Evolutionary conservation across 768 basidiomycete species (phyloP).

Genomic region (Tylopilus rubrobrunneus): DNA sequence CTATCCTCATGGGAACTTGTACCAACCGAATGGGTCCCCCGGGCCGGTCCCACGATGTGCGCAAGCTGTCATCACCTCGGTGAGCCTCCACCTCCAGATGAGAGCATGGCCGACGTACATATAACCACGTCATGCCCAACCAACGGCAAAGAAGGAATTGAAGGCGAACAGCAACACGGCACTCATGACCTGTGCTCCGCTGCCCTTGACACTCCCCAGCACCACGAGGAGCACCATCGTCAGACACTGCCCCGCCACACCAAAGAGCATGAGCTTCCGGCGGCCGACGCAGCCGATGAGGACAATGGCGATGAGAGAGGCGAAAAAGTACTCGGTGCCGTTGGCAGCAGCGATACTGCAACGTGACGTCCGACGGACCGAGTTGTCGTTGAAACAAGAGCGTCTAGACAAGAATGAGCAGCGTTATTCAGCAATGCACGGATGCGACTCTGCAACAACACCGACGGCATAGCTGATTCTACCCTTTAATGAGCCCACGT

Average conservation of each 20-base stretch:
- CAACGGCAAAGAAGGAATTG: constrained; percentile 67
- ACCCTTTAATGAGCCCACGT: constrained; percentile 25
- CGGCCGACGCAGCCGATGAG: too few species aligned
- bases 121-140: constrained; percentile 72
- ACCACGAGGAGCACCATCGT: constrained; percentile 61
- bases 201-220: constrained; percentile 47
- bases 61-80: constrained; percentile 41
- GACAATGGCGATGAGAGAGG: constrained; percentile 69
- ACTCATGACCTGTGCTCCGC: constrained; percentile 47
- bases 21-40: too few species aligned
- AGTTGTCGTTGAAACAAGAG: constrained; percentile 57
- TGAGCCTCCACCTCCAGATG: background rate
- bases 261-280: too few species aligned
- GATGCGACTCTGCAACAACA: background rate
- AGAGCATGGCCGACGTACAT: background rate
- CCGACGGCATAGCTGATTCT: constrained; percentile 31
- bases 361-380: constrained; percentile 53
- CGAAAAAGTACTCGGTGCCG: too few species aligned
- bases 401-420: background rate
- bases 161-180: constrained; percentile 62
- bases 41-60: constrained; percentile 60
- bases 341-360: constrained; percentile 64
- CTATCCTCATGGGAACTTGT: too few species aligned
- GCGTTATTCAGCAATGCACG: background rate
- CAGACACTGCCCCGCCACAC: constrained; percentile 54